These are phyloP conservation scores for Tylopilus rubrobrunneus DNA, from an alignment of 768 basidiomycete species.

Conservation along the genomic window DNA sequence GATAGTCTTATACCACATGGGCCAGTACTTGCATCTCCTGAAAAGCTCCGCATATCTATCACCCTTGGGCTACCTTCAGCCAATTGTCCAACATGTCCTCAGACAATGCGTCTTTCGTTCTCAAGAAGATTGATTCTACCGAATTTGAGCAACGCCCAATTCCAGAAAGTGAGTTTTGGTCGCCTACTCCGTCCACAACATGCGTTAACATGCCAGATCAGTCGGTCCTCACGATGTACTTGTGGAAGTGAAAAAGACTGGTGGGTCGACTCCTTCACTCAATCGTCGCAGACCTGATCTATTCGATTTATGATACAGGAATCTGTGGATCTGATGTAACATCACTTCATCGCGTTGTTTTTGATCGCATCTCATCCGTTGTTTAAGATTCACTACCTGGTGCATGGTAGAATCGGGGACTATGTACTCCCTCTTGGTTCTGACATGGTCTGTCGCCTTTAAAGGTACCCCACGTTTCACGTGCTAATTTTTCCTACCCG, in stretches of 20 bases:
- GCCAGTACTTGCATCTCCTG: too few species aligned
- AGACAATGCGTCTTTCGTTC: conserved; percentile 77
- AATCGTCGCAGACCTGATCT: conserved; percentile 10
- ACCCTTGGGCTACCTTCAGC: not conserved
- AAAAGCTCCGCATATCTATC: not conserved
- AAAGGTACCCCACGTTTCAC: not conserved
- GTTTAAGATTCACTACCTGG: conserved; percentile 68
- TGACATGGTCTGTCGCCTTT: conserved; percentile 58
- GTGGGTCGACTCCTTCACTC: conserved; percentile 35
- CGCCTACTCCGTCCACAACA: not conserved
- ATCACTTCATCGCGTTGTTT: conserved; percentile 2
- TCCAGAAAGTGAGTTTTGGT: conserved; percentile 52
- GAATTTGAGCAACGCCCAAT: conserved; percentile 72
- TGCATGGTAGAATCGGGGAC: conserved; percentile 76
- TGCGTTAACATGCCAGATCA: conserved; percentile 24
- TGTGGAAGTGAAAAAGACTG: conserved; percentile 89
- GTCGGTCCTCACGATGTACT: conserved; percentile 77
- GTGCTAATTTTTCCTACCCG: not conserved
- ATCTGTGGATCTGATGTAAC: conserved; percentile 88
- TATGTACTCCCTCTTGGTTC: conserved; percentile 61
- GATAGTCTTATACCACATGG: too few species aligned
- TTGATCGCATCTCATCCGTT: conserved; percentile 5
- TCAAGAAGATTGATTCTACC: conserved; percentile 63
- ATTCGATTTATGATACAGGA: conserved; percentile 40
- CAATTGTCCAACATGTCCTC: conserved; percentile 42